phyloP scores from a whole-genome alignment of 164 flowering plant species.

The Dillenia turbinata region DNA sequence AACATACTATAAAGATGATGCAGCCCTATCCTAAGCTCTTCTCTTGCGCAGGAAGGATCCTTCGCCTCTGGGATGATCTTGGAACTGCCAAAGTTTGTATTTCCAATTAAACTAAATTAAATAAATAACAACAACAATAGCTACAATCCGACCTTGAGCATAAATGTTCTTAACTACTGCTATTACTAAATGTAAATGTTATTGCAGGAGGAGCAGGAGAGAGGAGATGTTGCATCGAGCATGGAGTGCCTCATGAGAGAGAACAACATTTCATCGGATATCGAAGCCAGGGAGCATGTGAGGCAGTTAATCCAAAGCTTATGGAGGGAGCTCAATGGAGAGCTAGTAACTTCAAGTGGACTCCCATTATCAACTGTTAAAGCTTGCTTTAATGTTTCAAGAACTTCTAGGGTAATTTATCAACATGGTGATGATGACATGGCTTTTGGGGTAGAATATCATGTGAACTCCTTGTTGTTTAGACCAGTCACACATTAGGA shows the following conservation, averaged over 20 bases:
- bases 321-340: conserved; percentile 27
- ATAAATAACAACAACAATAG: no score
- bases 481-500: conserved; percentile 5
- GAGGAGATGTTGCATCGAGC: conserved; percentile 31
- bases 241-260: conserved; percentile 27
- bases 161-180: no score
- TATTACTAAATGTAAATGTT: no score
- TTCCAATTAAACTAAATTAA: no score
- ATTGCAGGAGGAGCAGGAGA: conserved; percentile 27
- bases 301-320: conserved; percentile 10
- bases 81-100: conserved; percentile 27
- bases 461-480: conserved; percentile 13
- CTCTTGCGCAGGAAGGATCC: conserved; percentile 18
- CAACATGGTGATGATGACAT: conserved; percentile 21
- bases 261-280: conserved; percentile 1
- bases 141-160: no score
- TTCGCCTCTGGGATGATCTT: conserved; percentile 31
- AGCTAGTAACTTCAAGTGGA: conserved; percentile 2
- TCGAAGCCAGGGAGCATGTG: conserved; percentile 15
- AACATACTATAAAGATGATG: conserved; percentile 7
- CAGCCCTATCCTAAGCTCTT: conserved; percentile 21
- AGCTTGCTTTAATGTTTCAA: conserved; percentile 21
- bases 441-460: conserved; percentile 12
- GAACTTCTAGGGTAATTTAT: conserved; percentile 28
- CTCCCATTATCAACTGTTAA: conserved; percentile 17